Conservation (phyloP, 306 rosid genomes). For the Begonia masoniana region DNA sequence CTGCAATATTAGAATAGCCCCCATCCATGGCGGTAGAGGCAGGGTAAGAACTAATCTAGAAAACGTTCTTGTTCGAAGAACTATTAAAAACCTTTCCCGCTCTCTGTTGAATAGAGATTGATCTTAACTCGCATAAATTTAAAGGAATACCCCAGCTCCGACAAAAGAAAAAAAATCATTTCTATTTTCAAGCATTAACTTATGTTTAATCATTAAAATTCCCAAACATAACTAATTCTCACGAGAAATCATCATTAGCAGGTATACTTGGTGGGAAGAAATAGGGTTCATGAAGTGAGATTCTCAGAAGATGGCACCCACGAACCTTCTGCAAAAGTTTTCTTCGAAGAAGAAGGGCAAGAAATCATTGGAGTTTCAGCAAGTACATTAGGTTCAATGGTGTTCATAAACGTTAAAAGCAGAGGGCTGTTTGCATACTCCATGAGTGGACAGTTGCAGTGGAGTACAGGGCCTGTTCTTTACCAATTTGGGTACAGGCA, state of each 20-base stretch:
- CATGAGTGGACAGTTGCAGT: conserved; percentile 27
- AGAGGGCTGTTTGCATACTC: conserved; percentile 57
- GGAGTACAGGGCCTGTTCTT: conserved; percentile 73
- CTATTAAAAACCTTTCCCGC: too few relatives aligned
- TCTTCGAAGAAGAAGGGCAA: conserved; percentile 28
- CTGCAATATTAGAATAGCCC: conserved; percentile 30
- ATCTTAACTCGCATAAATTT: too few relatives aligned
- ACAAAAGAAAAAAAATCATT: too few relatives aligned
- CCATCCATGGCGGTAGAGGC: conserved; percentile 44
- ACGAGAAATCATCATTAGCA: conserved; percentile 8
- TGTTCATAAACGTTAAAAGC: conserved; percentile 37
- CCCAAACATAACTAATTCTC: too few relatives aligned
- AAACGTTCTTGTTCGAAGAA: too few relatives aligned
- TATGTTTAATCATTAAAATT: too few relatives aligned
- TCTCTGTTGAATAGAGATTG: too few relatives aligned
- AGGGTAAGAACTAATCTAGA: conserved; percentile 23
- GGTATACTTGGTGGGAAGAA: conserved; percentile 66
- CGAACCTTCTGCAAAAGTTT: conserved; percentile 27
- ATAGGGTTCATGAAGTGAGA: conserved; percentile 41
- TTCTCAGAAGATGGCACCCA: conserved; percentile 22
- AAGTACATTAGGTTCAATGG: conserved; percentile 38
- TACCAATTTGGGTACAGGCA: conserved; percentile 49
- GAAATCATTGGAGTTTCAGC: conserved; percentile 54
- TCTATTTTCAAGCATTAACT: too few relatives aligned
- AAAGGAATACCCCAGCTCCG: too few relatives aligned